phyloP scores from a whole-genome alignment of 148 eudicot species.

The Fagopyrum homotropicum region DNA sequence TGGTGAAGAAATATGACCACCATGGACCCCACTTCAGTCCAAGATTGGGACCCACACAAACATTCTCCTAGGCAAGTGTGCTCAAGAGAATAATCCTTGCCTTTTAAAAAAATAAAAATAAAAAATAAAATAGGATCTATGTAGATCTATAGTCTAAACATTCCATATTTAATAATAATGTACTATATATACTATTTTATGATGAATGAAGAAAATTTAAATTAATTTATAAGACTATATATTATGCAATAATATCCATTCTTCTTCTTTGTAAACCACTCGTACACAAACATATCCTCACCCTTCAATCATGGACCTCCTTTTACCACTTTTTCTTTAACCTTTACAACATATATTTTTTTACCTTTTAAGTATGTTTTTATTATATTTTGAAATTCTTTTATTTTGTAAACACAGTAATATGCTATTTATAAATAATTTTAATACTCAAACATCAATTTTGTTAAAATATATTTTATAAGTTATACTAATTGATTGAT shows the following conservation, averaged over 20 bases:
- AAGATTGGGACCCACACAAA: not conserved
- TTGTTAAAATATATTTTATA: too few species aligned
- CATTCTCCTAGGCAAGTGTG: slow-evolving; percentile 11
- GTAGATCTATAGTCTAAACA: not conserved
- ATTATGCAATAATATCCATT: not conserved
- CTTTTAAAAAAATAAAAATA: not conserved
- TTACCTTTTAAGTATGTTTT: not conserved
- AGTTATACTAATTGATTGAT: too few species aligned
- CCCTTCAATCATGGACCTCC: slow-evolving; percentile 2
- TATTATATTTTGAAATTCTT: too few species aligned
- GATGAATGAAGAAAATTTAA: not conserved
- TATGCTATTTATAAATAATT: too few species aligned
- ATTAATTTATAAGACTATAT: not conserved
- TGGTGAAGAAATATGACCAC: not conserved
- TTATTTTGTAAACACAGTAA: too few species aligned
- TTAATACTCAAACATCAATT: too few species aligned
- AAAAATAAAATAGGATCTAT: not conserved
- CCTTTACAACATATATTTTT: not conserved
- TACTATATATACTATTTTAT: not conserved
- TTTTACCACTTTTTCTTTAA: not conserved
- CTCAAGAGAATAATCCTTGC: slow-evolving; percentile 3
- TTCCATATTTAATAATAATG: not conserved
- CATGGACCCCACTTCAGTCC: not conserved
- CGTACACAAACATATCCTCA: not conserved
- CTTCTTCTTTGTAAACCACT: not conserved